Percentiles rank a stretch among this genome's conserved stretches.
These are phyloP conservation scores for Ceratobasidium sp. DNA, from an alignment of 1,284 basidiomycete genomes.

Conservation along the genomic window DNA sequence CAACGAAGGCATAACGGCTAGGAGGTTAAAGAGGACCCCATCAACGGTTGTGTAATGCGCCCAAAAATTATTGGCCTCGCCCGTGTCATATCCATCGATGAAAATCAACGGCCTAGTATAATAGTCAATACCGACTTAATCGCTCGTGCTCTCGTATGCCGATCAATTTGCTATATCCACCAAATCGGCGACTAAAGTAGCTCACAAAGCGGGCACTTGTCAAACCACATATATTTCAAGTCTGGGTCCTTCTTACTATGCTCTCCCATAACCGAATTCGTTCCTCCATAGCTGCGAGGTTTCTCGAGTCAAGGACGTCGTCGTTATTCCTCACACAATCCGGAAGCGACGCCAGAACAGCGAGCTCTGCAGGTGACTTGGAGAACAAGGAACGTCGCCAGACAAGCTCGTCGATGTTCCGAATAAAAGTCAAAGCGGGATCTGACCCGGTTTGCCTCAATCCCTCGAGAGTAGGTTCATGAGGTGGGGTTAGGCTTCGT, in stretches of 20 bases:
- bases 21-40: no score
- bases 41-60: no score
- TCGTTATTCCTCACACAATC: slow-evolving; percentile 29
- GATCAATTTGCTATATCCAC: no score
- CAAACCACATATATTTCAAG: slow-evolving; percentile 2
- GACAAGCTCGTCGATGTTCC: slow-evolving; percentile 35
- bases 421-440: slow-evolving; percentile 26
- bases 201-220: no score
- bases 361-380: slow-evolving; percentile 20
- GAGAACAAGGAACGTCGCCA: slow-evolving; percentile 32
- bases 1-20: no score
- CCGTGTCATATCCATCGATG: no score
- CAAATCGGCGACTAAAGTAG: no score
- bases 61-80: no score
- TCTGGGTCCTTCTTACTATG: slow-evolving; percentile 27
- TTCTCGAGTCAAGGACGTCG: slow-evolving; percentile 16
- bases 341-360: slow-evolving; percentile 18
- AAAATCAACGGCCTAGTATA: no score
- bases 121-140: no score
- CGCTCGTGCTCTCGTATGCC: no score
- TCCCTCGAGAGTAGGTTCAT: slow-evolving; percentile 3
- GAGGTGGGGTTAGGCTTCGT: slow-evolving; percentile 16
- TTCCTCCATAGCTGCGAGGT: slow-evolving; percentile 28
- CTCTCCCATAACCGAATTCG: slow-evolving; percentile 34
- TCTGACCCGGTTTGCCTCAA: slow-evolving; percentile 7